Base-by-base conservation (phyloP, 2,329 filamentous ascomycete genomes). In the Penicillium brasilianum region DNA sequence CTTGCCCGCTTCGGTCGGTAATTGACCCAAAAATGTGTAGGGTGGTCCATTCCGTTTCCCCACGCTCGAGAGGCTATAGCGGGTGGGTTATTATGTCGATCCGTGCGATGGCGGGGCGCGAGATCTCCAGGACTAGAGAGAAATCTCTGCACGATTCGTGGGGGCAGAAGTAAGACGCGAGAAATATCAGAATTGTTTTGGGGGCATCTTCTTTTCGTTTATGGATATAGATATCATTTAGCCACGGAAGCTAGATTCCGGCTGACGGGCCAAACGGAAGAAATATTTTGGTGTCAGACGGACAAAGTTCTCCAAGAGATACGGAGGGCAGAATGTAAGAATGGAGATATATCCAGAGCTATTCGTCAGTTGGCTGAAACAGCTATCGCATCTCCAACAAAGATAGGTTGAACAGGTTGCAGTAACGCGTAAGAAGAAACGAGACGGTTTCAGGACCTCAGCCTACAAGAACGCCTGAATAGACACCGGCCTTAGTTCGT, bases 31-130 rank as follows among this genome's bases (percentile, higher is more conserved):
- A 18, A 46, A 28, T 28, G 41, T 28, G 43, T 18, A 28, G 25
- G 3, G 18, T 32, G n/a, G 36, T 25, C 39, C 18, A 7, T 13
- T n/a, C 61, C 58, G 25, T 46, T n/a, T 9, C 20, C 61, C 63
- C 63, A 61, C 63, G 54, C 58, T 57, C 56, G 55, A 58, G 60
- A 52, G 52, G 13, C 37, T 55, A 57, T 63, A 61, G 58, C 55
- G 25, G 37, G 58, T 59, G 58, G 58, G 37, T 63, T 58, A 50
- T 28, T 32, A n/a, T 60, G 61, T 55, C 56, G 61, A 66, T 64
- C 63, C 5, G 28, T 50, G 48, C 61, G 59, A 66, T 64, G 59
- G 64, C 52, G 61, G 62, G 58, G 54, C 43, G 39, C n/a, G 48
- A 60, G 48, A 60, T 64, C 52, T 58, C 28, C 52, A 48, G 10